A percentile compares a stretch with the other conserved stretches of the same genome.
phyloP scores from a whole-genome alignment of 2,329 filamentous ascomycete species.

The Penicillium sp. region DNA sequence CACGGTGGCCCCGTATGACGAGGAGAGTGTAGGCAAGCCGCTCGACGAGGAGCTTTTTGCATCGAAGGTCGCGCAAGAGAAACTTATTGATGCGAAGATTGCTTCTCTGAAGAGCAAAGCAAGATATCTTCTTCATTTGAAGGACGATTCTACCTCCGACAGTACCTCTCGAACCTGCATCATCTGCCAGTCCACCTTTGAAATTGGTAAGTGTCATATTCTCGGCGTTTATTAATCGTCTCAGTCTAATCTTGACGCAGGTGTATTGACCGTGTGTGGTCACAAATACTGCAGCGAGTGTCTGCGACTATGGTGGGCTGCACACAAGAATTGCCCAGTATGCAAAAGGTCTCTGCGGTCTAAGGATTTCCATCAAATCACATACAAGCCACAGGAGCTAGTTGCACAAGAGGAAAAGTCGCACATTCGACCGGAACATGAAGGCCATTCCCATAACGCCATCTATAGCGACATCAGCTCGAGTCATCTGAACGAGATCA shows the following conservation, averaged over 20 bases:
- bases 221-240: not conserved
- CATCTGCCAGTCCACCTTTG: constrained; percentile 76
- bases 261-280: constrained; percentile 69
- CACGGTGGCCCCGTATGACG: constrained; percentile 71
- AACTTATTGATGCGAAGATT: constrained; percentile 55
- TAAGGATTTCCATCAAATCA: constrained; percentile 78
- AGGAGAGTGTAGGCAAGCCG: constrained; percentile 53
- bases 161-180: constrained; percentile 67
- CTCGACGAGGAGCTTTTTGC: constrained; percentile 51
- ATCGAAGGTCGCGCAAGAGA: constrained; percentile 46
- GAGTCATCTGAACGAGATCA: constrained; percentile 71
- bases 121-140: constrained; percentile 65
- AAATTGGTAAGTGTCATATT: constrained; percentile 62
- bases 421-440: constrained; percentile 28
- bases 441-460: constrained; percentile 36
- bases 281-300: constrained; percentile 92
- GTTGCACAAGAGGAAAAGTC: constrained; percentile 58
- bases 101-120: constrained; percentile 66
- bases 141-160: constrained; percentile 59
- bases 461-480: constrained; percentile 78
- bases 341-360: constrained; percentile 69
- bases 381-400: constrained; percentile 71
- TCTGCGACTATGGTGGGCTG: constrained; percentile 71
- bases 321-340: constrained; percentile 72
- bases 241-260: constrained; percentile 22